Evolutionary conservation across 257 asterid species (phyloP).

Genomic region (Solanum chiquidenum): DNA sequence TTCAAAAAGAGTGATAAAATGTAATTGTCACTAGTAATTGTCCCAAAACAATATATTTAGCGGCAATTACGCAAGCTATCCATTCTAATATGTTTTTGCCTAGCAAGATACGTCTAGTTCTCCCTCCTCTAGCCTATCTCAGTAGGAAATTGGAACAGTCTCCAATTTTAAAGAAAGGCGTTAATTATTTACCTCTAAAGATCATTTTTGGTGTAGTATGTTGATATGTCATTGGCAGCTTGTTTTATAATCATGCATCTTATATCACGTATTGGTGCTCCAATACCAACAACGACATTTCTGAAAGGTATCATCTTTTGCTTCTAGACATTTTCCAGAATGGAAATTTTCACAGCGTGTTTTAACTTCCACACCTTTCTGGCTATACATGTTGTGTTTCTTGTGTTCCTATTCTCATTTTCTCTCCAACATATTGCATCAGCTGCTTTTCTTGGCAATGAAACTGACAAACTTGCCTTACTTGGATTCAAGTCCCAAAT

Average conservation of each 20-base stretch:
- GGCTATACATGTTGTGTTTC: not conserved
- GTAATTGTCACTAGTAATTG: too few species aligned
- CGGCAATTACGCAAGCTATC: too few species aligned
- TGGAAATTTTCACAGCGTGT: not conserved
- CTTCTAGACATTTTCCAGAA: constrained; percentile 2
- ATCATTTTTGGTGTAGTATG: too few species aligned
- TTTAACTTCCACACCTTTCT: not conserved
- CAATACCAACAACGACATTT: not conserved
- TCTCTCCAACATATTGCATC: constrained; percentile 15
- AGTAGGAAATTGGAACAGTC: too few species aligned
- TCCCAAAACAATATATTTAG: too few species aligned
- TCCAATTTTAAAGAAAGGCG: too few species aligned
- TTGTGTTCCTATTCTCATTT: constrained; percentile 1
- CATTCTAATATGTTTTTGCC: too few species aligned
- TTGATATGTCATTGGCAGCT: too few species aligned
- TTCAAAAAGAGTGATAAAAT: too few species aligned
- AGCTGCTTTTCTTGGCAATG: constrained; percentile 10
- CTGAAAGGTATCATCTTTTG: not conserved
- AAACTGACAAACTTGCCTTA: constrained; percentile 26
- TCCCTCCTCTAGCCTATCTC: too few species aligned
- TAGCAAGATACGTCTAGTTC: too few species aligned
- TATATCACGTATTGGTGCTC: not conserved
- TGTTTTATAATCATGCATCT: not conserved
- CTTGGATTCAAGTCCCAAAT: constrained; percentile 37
- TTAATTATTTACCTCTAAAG: too few species aligned